phyloP scores from a whole-genome alignment of 495 filamentous ascomycete species.

The Penicillium paxilli region DNA sequence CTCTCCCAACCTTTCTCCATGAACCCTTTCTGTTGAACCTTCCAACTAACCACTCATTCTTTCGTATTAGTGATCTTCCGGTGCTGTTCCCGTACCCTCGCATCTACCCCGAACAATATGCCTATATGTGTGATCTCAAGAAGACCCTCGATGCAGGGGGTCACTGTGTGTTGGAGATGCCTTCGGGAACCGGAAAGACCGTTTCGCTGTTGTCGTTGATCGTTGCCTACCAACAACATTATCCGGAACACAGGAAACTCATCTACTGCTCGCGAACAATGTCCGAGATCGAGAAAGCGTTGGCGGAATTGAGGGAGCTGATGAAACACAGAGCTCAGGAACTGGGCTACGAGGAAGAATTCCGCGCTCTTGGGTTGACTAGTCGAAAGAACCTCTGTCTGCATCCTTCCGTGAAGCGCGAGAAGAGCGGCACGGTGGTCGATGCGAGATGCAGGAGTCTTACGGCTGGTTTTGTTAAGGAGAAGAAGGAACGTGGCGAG shows the following conservation, averaged over 20 bases:
- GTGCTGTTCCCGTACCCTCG: slow-evolving; percentile 96
- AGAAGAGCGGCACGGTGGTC: slow-evolving; percentile 92
- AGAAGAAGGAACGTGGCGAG: slow-evolving; percentile 93
- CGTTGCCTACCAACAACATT: slow-evolving; percentile 91
- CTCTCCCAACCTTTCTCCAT: not conserved
- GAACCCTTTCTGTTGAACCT: slow-evolving; percentile 6
- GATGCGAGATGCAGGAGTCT: slow-evolving; percentile 94
- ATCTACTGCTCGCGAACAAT: slow-evolving; percentile 96
- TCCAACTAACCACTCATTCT: not conserved
- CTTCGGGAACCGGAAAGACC: slow-evolving; percentile 98
- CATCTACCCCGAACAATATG: slow-evolving; percentile 99
- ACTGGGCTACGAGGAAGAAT: slow-evolving; percentile 86
- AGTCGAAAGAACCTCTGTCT: slow-evolving; percentile 97
- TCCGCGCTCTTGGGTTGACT: slow-evolving; percentile 86
- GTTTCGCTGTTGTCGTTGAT: slow-evolving; percentile 94
- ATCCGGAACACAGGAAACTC: slow-evolving; percentile 86
- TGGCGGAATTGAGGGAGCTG: slow-evolving; percentile 84
- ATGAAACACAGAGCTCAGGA: slow-evolving; percentile 93
- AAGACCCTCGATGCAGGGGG: slow-evolving; percentile 91
- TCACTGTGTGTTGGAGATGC: slow-evolving; percentile 99
- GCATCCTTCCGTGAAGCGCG: slow-evolving; percentile 90
- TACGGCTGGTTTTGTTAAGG: slow-evolving; percentile 94
- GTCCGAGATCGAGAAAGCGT: slow-evolving; percentile 75
- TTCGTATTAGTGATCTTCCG: slow-evolving; percentile 71
- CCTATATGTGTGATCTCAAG: slow-evolving; percentile 99